Base-by-base conservation (phyloP, 1,139 yeast genomes). In the Meyerozyma athensensis region DNA sequence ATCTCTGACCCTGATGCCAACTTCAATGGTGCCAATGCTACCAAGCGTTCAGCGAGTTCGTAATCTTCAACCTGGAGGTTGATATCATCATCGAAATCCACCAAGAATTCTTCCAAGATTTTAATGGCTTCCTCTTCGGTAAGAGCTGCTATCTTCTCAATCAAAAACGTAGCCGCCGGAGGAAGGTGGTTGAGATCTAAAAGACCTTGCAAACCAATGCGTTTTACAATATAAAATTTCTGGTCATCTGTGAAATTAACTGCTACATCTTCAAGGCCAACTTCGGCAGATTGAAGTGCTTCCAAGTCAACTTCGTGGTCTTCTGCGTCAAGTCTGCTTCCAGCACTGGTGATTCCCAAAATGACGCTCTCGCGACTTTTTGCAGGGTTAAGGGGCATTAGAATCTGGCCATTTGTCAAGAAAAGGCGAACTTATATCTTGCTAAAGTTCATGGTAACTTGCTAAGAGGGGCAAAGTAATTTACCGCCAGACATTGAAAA, bases 41-140 rank as follows among this genome's bases (percentile, higher is more conserved):
- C 20, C 8, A 28, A 28, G 8, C 32, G 16, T 28, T 28, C 20
- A 16, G 30, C 33, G 7, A 59, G 52, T 1, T 56, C 52, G 12
- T 44, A 64, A 35, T 63, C 71, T 6, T 53, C 58, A 7, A 46
- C 43, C 5, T 77, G 72, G 44, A 77, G 67, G 47, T 79, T 79
- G 38, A 69, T 63, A 52, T 79, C 85, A 32, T 60, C 67, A 2
- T 51, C 48, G 46, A 74, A 78, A 26, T 68, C 66, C 1, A 47
- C 59, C 4, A 66, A 43, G 5, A 72, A 63, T 12, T 61, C 56
- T 35, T 56, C 49, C 35, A 79, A 56, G 33, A 74, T 45, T 13
- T 44, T 45, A 5, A 59, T 26, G 1, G 64, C 53, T 34, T 61
- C 65, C 4, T 43, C 44, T 8, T 43, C 43, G 1, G 48, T 9